These are phyloP conservation scores for Bipolaris bicolor DNA, from an alignment of 2,329 filamentous ascomycete species.

Conservation along the genomic window DNA sequence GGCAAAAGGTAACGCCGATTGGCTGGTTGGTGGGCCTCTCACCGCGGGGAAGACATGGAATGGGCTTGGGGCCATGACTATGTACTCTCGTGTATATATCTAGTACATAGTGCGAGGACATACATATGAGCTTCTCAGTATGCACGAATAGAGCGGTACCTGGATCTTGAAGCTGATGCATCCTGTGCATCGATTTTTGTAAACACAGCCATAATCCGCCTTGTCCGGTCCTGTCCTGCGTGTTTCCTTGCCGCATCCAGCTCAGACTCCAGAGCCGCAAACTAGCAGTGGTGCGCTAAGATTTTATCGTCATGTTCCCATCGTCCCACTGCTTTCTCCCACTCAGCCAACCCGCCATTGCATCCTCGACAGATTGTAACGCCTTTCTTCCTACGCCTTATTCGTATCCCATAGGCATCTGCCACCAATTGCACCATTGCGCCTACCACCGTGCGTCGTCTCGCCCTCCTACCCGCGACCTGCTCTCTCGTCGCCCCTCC, in stretches of 20 bases:
- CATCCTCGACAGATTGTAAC: neutral
- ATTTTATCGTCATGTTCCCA: conserved; percentile 3
- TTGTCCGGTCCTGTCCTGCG: neutral
- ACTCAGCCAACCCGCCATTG: neutral
- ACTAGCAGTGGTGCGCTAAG: conserved; percentile 18
- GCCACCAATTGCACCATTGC: conserved; percentile 9
- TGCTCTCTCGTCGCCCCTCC: conserved; percentile 27
- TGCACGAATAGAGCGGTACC: too few species aligned
- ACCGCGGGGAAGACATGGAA: conserved; percentile 12
- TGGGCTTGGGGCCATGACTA: neutral
- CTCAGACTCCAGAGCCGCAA: neutral
- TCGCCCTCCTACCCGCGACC: conserved; percentile 21
- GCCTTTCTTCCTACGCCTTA: neutral
- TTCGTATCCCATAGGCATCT: neutral
- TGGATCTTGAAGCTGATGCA: neutral
- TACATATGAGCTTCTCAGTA: too few species aligned
- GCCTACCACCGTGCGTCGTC: conserved; percentile 20
- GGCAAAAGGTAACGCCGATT: conserved; percentile 22
- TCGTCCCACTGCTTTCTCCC: neutral
- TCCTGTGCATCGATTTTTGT: neutral
- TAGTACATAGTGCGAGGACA: too few species aligned
- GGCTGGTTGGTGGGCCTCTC: neutral
- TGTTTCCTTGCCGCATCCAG: neutral
- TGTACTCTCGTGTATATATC: neutral
- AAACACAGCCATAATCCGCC: too few species aligned